Base-by-base conservation (phyloP, 1,284 basidiomycete species). In the Ceratobasidium sp. region DNA sequence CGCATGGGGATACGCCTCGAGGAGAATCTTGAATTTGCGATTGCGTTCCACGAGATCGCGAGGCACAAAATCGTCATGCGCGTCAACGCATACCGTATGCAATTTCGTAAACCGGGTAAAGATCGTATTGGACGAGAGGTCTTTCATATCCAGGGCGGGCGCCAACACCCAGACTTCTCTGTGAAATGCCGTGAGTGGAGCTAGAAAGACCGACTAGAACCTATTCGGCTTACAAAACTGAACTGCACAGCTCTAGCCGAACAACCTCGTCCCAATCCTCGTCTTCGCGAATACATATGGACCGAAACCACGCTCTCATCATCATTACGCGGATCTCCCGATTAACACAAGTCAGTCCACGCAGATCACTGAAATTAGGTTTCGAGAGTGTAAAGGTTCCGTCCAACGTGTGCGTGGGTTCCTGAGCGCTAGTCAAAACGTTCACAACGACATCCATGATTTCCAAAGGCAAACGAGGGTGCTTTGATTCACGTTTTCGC, bases 81-180 rank as follows among this genome's bases (percentile, higher is more conserved):
- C 34, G 21, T 59, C 57, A 21, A 59, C 21, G n/a, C 39, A 59
- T 26, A 36, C 57, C 18, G 57, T 59, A n/a, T 59, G 57, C 2
- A 59, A 36, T 41, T n/a, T 23, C 1, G 64, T 30, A 36, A 59
- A 59, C n/a, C 57, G 34, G 18, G 36, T n/a, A 32, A 59, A 39
- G 16, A 59, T 10, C 14, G 57, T 26, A n/a, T 41, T 43, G 30
- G 34, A 30, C 18, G 12, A n/a, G 34, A 18, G 14, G 2, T 3
- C 14, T 41, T 41, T 39, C 57, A 23, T 23, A 16, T 43, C 34
- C 39, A 59, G 28, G 9, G 57, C 57, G 28, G 18, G 2, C 18
- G 57, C 57, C 2, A 59, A 12, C 57, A 59, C 57, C 23, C 57
- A 36, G 1, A 59, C 23, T 41, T 59, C 57, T 18, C 57, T 59